A percentile compares a stretch with the other conserved stretches of the same genome.
Evolutionary conservation across 208 protist species (phyloP).

Genomic region (Leishmania gerbilli): DNA sequence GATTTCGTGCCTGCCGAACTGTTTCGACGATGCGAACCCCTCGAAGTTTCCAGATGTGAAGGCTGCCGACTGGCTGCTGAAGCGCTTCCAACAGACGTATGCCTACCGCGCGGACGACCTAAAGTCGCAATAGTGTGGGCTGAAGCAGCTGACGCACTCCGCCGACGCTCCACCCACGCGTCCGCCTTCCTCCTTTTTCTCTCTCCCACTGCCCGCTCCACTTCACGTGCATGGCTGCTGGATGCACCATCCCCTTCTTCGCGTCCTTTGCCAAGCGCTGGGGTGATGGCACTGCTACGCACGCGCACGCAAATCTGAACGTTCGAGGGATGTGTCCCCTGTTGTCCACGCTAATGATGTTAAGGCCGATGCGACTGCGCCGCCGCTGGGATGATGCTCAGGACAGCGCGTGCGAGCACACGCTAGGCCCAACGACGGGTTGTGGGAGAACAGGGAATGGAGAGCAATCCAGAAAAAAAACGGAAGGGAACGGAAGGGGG

Average conservation of each 20-base stretch:
- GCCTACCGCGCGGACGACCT: slow-evolving; percentile 34
- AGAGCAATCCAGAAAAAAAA: background rate
- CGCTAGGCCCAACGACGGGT: background rate
- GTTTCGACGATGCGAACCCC: slow-evolving; percentile 58
- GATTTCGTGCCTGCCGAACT: slow-evolving; percentile 69
- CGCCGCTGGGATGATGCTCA: background rate
- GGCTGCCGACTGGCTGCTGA: slow-evolving; percentile 68
- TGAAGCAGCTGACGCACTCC: background rate
- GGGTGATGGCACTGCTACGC: background rate
- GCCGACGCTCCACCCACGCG: background rate
- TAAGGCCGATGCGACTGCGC: background rate
- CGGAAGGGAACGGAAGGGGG: background rate
- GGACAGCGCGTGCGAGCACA: background rate
- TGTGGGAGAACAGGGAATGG: background rate
- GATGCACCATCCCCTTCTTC: background rate
- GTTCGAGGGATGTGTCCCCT: background rate
- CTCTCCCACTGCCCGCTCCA: background rate
- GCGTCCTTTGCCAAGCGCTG: background rate
- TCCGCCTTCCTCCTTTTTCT: background rate
- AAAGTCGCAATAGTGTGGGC: background rate
- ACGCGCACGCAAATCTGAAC: background rate
- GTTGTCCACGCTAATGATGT: background rate
- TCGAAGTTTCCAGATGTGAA: slow-evolving; percentile 57
- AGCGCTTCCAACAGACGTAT: slow-evolving; percentile 77
- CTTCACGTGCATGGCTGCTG: background rate